phyloP scores from a whole-genome alignment of 2,329 filamentous ascomycete species.

The Exserohilum turcica region DNA sequence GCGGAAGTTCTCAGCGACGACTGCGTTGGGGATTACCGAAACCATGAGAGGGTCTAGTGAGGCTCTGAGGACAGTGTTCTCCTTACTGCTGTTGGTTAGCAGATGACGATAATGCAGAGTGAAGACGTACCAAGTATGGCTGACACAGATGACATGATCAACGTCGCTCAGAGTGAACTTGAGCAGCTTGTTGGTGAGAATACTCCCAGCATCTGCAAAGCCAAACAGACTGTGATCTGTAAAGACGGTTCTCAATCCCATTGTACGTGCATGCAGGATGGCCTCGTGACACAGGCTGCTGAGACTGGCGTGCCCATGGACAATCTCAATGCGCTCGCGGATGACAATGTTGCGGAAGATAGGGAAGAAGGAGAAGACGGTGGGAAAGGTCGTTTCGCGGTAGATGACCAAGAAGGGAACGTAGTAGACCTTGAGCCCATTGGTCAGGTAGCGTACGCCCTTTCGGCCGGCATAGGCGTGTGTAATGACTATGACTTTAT shows the following conservation, averaged over 20 bases:
- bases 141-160: constrained; percentile 97
- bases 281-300: constrained; percentile 94
- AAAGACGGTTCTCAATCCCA: constrained; percentile 94
- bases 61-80: constrained; percentile 93
- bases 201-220: constrained; percentile 94
- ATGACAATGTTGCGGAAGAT: constrained; percentile 97
- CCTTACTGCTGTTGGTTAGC: constrained; percentile 68
- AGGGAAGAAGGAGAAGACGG: constrained; percentile 97
- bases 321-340: constrained; percentile 92
- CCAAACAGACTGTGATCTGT: constrained; percentile 98
- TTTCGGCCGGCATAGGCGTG: constrained; percentile 91
- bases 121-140: constrained; percentile 82
- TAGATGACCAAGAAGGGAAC: constrained; percentile 96
- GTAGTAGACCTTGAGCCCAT: constrained; percentile 97
- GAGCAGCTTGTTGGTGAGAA: constrained; percentile 93
- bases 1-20: constrained; percentile 94
- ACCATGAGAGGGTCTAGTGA: constrained; percentile 96
- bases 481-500: constrained; percentile 97
- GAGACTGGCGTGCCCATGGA: constrained; percentile 94
- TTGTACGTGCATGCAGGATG: constrained; percentile 91
- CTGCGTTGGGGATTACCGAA: constrained; percentile 95
- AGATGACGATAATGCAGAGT: neutral
- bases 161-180: constrained; percentile 97
- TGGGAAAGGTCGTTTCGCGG: constrained; percentile 89
- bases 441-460: constrained; percentile 92